Conservation (phyloP, 495 filamentous ascomycete species). For the Cryomyces minteri region DNA sequence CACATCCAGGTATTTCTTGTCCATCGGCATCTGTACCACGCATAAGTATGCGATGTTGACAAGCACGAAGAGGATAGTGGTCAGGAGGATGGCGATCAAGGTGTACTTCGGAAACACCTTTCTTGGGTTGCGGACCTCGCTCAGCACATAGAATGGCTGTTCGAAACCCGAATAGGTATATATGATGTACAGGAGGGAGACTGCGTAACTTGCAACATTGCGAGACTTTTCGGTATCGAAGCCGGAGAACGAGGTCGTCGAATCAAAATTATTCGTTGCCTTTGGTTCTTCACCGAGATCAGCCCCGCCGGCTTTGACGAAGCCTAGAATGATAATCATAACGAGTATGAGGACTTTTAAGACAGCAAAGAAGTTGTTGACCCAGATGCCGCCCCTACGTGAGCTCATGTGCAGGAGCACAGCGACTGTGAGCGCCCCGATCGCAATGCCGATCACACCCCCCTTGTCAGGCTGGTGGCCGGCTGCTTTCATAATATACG, state of each 20-base stretch:
- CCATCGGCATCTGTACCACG: slow-evolving; percentile 3
- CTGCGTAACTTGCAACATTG: slow-evolving; percentile 9
- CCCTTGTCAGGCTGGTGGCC: slow-evolving; percentile 4
- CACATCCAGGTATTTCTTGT: slow-evolving; percentile 3
- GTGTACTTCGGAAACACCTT: slow-evolving; percentile 22
- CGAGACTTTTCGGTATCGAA: too few species aligned
- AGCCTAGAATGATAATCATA: slow-evolving; percentile 21
- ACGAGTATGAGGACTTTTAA: slow-evolving; percentile 29
- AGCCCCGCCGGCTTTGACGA: slow-evolving; percentile 11
- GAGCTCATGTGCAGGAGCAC: slow-evolving; percentile 30
- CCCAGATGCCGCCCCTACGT: slow-evolving; percentile 27
- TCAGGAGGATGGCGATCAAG: slow-evolving; percentile 14
- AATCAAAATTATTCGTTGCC: slow-evolving; percentile 9
- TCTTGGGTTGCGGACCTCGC: slow-evolving; percentile 25
- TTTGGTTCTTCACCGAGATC: slow-evolving; percentile 4
- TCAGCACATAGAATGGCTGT: slow-evolving; percentile 27
- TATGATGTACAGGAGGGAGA: slow-evolving; percentile 18
- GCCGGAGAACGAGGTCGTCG: slow-evolving; percentile 9
- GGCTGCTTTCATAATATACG: slow-evolving; percentile 18
- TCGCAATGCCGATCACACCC: slow-evolving; percentile 23
- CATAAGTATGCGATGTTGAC: slow-evolving; percentile 29
- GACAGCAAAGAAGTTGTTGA: slow-evolving; percentile 31
- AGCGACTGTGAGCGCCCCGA: slow-evolving; percentile 21
- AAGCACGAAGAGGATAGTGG: slow-evolving; percentile 22
- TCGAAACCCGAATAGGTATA: slow-evolving; percentile 24